phyloP scores from a whole-genome alignment of 805 yeast genomes.

The Lipomyces orientalis region DNA sequence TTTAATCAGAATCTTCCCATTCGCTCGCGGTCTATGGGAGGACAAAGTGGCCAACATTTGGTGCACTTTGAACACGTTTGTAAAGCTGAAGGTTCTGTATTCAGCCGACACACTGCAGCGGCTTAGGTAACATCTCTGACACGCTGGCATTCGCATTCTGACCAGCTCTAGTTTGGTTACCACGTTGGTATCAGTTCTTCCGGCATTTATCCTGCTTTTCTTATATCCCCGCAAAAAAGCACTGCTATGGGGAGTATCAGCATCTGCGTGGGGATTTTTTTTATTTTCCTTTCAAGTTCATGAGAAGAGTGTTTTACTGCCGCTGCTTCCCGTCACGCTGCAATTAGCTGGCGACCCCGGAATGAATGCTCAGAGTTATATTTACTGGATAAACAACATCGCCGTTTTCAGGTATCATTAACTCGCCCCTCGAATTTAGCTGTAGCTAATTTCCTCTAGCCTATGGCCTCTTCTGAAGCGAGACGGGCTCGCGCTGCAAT shows the following conservation, averaged over 20 bases:
- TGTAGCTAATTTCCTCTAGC: constrained; percentile 44
- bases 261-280: constrained; percentile 85
- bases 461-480: constrained; percentile 83
- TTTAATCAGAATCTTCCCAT: constrained; percentile 80
- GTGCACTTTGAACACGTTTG: constrained; percentile 85
- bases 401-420: constrained; percentile 62
- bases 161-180: constrained; percentile 42
- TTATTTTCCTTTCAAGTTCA: constrained; percentile 95
- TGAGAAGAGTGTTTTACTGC: constrained; percentile 88
- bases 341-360: constrained; percentile 52
- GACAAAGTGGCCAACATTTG: constrained; percentile 97
- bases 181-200: constrained; percentile 55
- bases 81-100: constrained; percentile 70
- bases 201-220: constrained; percentile 59
- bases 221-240: constrained; percentile 58
- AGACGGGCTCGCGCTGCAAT: constrained; percentile 78
- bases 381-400: constrained; percentile 86
- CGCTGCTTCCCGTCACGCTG: constrained; percentile 82
- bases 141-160: constrained; percentile 38
- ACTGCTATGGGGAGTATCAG: constrained; percentile 75
- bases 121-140: constrained; percentile 47
- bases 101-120: constrained; percentile 63
- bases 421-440: background rate
- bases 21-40: constrained; percentile 90
- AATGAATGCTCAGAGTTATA: constrained; percentile 38